phyloP scores from a whole-genome alignment of 441 rosid species.

The Gossypium aridum region DNA sequence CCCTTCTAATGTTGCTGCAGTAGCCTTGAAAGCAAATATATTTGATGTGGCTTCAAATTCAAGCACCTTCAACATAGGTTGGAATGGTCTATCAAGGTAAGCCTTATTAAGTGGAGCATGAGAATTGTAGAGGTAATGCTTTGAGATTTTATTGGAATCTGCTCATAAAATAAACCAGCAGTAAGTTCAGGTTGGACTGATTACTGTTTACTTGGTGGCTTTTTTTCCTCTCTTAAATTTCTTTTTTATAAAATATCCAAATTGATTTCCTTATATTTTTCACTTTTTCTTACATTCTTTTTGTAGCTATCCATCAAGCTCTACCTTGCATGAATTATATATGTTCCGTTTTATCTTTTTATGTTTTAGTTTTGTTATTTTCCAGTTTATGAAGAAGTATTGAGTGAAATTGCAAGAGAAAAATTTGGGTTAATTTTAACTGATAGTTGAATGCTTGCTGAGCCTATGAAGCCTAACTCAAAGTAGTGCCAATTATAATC shows the following conservation, averaged over 20 bases:
- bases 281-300: background rate
- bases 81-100: slow-evolving; percentile 58
- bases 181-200: background rate
- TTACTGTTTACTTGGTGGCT: background rate
- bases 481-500: background rate
- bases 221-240: background rate
- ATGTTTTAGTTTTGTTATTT: background rate
- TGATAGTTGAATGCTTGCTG: background rate
- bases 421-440: background rate
- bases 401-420: background rate
- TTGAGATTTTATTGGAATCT: background rate
- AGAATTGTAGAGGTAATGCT: background rate
- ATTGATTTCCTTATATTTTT: background rate
- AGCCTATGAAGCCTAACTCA: background rate
- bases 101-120: slow-evolving; percentile 1
- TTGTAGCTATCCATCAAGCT: background rate
- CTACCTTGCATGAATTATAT: background rate
- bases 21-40: slow-evolving; percentile 52
- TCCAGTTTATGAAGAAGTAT: background rate
- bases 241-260: background rate
- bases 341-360: background rate
- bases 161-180: background rate
- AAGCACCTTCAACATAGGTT: slow-evolving; percentile 35
- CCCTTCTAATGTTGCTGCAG: slow-evolving; percentile 63
- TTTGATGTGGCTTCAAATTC: slow-evolving; percentile 55